These are phyloP conservation scores for Phialemoniopsis sp. DNA, from an alignment of 2,329 filamentous ascomycete species.

Conservation along the genomic window DNA sequence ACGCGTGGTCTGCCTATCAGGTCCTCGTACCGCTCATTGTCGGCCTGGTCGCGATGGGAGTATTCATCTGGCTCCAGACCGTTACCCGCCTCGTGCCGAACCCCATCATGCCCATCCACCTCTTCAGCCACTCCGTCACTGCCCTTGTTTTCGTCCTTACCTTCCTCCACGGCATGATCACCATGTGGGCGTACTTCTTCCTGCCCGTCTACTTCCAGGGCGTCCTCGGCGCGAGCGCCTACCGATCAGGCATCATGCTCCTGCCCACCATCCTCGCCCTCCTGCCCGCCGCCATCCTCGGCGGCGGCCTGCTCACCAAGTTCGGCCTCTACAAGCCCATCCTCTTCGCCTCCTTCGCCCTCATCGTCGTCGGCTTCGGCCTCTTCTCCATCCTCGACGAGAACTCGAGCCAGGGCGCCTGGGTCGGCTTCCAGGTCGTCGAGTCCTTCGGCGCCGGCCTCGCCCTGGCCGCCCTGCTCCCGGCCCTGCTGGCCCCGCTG, in stretches of 20 bases:
- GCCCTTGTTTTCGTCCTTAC: conserved; percentile 21
- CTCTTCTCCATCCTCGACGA: conserved; percentile 28
- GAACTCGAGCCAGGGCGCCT: conserved; percentile 27
- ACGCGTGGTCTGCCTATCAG: conserved; percentile 43
- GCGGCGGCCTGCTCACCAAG: conserved; percentile 17
- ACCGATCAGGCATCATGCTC: conserved; percentile 16
- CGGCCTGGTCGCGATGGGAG: conserved; percentile 4
- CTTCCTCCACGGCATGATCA: conserved; percentile 28
- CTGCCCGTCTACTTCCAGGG: conserved; percentile 40
- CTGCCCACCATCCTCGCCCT: conserved; percentile 13
- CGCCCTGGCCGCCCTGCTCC: conserved; percentile 32
- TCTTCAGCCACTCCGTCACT: conserved; percentile 38
- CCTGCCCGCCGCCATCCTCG: conserved; percentile 8
- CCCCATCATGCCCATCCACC: conserved; percentile 31
- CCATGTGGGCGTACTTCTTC: conserved; percentile 27
- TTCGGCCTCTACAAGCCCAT: conserved; percentile 14
- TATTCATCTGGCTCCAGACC: conserved; percentile 1
- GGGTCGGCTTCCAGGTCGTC: conserved; percentile 37
- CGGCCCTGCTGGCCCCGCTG: conserved; percentile 35
- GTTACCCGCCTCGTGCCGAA: conserved; percentile 8
- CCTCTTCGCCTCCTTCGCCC: conserved; percentile 15
- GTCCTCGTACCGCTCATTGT: conserved; percentile 40
- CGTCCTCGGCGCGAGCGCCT: conserved; percentile 20
- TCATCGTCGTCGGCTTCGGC: conserved; percentile 27
- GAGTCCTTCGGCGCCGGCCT: conserved; percentile 35